Evolutionary conservation across 2,329 filamentous ascomycete species (phyloP).

Genomic region (Curvularia sp.): DNA sequence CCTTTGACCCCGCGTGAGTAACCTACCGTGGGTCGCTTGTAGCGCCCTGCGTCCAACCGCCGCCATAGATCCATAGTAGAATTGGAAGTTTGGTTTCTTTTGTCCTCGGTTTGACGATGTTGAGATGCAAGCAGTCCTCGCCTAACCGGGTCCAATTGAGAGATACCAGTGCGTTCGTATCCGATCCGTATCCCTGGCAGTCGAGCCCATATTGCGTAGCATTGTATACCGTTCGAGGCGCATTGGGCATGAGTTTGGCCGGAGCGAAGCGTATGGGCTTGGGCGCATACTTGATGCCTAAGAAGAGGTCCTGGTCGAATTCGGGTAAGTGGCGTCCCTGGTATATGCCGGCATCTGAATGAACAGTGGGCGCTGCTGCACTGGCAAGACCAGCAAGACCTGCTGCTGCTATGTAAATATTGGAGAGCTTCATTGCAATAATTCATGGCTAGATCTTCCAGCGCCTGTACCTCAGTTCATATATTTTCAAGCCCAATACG

Average conservation of each 20-base stretch:
- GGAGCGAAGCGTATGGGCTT: slow-evolving; percentile 38
- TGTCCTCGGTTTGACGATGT: slow-evolving; percentile 38
- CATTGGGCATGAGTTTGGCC: slow-evolving; percentile 23
- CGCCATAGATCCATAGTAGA: slow-evolving; percentile 46
- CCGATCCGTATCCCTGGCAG: slow-evolving; percentile 38
- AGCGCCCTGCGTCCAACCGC: slow-evolving; percentile 43
- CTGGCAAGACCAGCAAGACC: background rate
- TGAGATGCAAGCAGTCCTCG: slow-evolving; percentile 57
- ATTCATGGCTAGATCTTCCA: background rate
- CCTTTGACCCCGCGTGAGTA: background rate
- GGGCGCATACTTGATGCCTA: slow-evolving; percentile 42
- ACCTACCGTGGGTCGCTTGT: slow-evolving; percentile 41
- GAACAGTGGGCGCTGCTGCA: slow-evolving; percentile 22
- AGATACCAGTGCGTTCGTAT: slow-evolving; percentile 33
- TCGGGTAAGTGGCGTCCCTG: slow-evolving; percentile 36
- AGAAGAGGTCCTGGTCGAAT: slow-evolving; percentile 41
- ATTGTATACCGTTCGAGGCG: slow-evolving; percentile 25
- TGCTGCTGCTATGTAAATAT: background rate
- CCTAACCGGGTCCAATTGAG: slow-evolving; percentile 34
- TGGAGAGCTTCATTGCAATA: slow-evolving; percentile 12
- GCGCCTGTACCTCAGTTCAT: background rate
- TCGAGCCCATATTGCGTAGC: slow-evolving; percentile 37
- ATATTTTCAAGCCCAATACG: background rate
- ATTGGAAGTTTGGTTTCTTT: slow-evolving; percentile 33
- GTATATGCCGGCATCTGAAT: slow-evolving; percentile 37